phyloP scores from a whole-genome alignment of 306 rosid species.

The Corylus heterophylla region DNA sequence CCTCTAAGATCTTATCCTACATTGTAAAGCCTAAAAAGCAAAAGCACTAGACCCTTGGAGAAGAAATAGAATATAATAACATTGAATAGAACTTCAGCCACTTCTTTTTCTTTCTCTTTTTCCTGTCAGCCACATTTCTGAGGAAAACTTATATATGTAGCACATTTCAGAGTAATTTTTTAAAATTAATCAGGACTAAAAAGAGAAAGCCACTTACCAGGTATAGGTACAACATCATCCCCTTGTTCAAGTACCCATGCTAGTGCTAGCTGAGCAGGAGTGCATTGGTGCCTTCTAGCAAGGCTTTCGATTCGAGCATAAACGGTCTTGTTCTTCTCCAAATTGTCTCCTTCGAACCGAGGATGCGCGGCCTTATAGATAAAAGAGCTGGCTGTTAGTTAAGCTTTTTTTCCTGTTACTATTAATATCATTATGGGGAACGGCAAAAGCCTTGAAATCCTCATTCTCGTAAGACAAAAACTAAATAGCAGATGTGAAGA shows the following conservation, averaged over 20 bases:
- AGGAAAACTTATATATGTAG: background rate
- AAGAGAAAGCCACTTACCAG: slow-evolving; percentile 25
- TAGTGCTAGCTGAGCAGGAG: slow-evolving; percentile 63
- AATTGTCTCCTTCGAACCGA: slow-evolving; percentile 51
- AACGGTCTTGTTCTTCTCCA: slow-evolving; percentile 47
- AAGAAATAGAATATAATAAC: background rate
- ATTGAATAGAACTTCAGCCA: background rate
- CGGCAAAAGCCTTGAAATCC: too few species aligned
- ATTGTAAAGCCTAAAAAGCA: background rate
- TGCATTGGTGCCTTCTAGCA: slow-evolving; percentile 44
- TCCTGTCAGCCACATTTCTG: background rate
- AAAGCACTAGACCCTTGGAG: background rate
- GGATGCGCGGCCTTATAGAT: slow-evolving; percentile 46
- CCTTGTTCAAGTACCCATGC: slow-evolving; percentile 76
- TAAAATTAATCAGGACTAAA: background rate
- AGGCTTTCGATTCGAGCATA: slow-evolving; percentile 50
- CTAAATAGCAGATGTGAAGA: background rate
- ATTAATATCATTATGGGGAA: too few species aligned
- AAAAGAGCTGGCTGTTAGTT: background rate
- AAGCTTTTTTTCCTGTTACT: background rate
- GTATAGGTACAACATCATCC: slow-evolving; percentile 58
- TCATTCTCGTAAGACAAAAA: background rate
- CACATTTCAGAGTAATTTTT: background rate
- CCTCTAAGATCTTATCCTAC: too few species aligned
- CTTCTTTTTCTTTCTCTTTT: background rate